Evolutionary conservation across 768 basidiomycete species (phyloP).

Genomic region (Podaxis sp.): DNA sequence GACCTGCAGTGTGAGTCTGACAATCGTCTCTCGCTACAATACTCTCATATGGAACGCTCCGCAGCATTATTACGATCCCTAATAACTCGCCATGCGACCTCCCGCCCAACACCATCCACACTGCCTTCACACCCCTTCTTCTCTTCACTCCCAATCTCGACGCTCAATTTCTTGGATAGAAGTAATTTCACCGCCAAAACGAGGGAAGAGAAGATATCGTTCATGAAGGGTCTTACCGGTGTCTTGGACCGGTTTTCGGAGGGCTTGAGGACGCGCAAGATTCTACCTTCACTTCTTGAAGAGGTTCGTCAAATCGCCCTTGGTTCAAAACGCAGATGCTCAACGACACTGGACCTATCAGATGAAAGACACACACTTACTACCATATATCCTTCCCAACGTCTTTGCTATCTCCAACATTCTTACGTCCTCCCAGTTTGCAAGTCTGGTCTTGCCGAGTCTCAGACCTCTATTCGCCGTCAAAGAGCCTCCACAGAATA

Average conservation of each 20-base stretch:
- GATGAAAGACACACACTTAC: constrained; percentile 93
- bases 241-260: constrained; percentile 88
- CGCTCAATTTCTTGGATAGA: constrained; percentile 93
- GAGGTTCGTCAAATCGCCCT: constrained; percentile 53
- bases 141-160: constrained; percentile 93
- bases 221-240: constrained; percentile 84
- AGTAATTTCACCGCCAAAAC: constrained; percentile 94
- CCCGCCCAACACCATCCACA: constrained; percentile 74
- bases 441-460: constrained; percentile 76
- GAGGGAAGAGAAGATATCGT: constrained; percentile 93
- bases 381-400: constrained; percentile 96
- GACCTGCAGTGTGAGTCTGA: constrained; percentile 67
- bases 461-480: constrained; percentile 87
- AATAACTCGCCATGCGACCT: constrained; percentile 74
- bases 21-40: neutral
- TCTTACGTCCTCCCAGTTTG: constrained; percentile 80
- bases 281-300: constrained; percentile 89
- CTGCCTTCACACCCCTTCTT: constrained; percentile 90
- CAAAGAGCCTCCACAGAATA: constrained; percentile 96
- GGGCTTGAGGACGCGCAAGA: constrained; percentile 82
- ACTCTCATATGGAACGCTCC: neutral
- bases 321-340: neutral
- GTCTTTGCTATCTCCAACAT: constrained; percentile 86
- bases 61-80: constrained; percentile 78
- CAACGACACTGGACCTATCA: constrained; percentile 24